Conservation (phyloP, 169 alveolate genomes). For the Plasmodium ovale region DNA sequence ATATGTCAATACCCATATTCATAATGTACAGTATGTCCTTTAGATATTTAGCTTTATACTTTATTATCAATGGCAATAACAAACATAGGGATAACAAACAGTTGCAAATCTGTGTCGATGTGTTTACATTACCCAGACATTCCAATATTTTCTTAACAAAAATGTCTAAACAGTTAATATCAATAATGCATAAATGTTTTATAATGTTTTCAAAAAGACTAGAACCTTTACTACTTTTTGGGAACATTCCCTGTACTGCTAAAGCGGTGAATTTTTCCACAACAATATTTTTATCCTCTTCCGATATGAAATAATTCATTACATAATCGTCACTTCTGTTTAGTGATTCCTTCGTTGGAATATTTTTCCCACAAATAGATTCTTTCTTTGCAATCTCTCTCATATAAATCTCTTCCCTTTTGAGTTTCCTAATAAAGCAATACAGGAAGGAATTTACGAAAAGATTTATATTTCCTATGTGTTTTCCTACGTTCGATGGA, state of each 20-base stretch:
- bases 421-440: slow-evolving; percentile 63
- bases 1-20: slow-evolving; percentile 65
- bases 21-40: slow-evolving; percentile 52
- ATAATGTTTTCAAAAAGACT: slow-evolving; percentile 70
- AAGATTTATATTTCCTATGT: slow-evolving; percentile 59
- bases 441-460: slow-evolving; percentile 48
- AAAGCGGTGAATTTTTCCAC: slow-evolving; percentile 43
- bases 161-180: slow-evolving; percentile 55
- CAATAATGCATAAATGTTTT: slow-evolving; percentile 63
- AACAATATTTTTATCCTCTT: slow-evolving; percentile 53
- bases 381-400: too few species aligned
- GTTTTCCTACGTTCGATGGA: slow-evolving; percentile 70
- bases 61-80: slow-evolving; percentile 66
- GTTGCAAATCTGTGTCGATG: slow-evolving; percentile 65
- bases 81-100: slow-evolving; percentile 62
- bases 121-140: slow-evolving; percentile 48
- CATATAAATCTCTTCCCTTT: slow-evolving; percentile 48
- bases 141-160: slow-evolving; percentile 61
- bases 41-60: slow-evolving; percentile 33
- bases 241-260: slow-evolving; percentile 72
- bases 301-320: slow-evolving; percentile 43
- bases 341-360: neutral
- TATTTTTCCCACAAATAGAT: neutral
- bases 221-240: slow-evolving; percentile 53
- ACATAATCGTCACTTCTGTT: slow-evolving; percentile 2